These are phyloP conservation scores for Hyaloscypha hepaticicola DNA, from an alignment of 495 filamentous ascomycete genomes.

Conservation along the genomic window DNA sequence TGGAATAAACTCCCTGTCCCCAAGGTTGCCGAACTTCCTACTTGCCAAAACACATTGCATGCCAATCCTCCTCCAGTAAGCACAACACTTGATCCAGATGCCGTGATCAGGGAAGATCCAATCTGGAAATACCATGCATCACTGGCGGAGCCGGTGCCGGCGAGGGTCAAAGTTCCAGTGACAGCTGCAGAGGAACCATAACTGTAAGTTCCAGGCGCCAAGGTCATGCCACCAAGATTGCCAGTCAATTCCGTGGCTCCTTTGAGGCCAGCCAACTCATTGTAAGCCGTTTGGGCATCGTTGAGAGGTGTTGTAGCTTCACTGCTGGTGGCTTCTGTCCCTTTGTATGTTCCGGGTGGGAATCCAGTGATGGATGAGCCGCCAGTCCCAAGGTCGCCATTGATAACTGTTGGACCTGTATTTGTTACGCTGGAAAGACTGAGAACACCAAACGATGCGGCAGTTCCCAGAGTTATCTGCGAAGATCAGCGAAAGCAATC, in stretches of 20 bases:
- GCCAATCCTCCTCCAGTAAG: constrained; percentile 13
- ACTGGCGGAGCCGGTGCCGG: constrained; percentile 8
- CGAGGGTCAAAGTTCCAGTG: constrained; percentile 14
- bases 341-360: constrained; percentile 8
- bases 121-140: constrained; percentile 14
- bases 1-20: not conserved
- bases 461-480: constrained; percentile 12
- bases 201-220: constrained; percentile 13
- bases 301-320: not conserved
- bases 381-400: constrained; percentile 10
- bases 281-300: constrained; percentile 15
- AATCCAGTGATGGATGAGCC: constrained; percentile 16
- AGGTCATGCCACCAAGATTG: constrained; percentile 7
- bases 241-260: not conserved
- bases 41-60: constrained; percentile 17
- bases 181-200: constrained; percentile 2
- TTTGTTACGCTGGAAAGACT: not conserved
- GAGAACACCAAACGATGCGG: constrained; percentile 5
- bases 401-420: constrained; percentile 13
- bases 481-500: not conserved
- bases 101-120: not conserved
- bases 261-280: not conserved
- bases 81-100: not conserved
- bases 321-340: not conserved
- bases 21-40: constrained; percentile 11